Conservation (phyloP, 139 green algal species). For the Coccomyxa sp. region DNA sequence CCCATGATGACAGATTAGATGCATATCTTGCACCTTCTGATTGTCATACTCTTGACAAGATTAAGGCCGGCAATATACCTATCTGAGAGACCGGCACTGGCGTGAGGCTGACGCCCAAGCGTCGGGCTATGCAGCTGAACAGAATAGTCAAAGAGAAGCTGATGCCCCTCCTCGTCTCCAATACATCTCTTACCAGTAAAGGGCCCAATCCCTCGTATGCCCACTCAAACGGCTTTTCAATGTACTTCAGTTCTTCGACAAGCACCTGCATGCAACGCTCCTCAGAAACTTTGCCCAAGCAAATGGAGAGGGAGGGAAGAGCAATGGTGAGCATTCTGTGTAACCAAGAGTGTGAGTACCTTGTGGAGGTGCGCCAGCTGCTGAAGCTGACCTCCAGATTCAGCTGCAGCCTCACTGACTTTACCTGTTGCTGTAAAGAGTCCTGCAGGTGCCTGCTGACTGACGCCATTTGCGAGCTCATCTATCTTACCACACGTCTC, state of each 20-base stretch:
- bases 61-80: not conserved
- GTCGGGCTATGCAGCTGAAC: slow-evolving; percentile 26
- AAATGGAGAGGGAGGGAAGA: not conserved
- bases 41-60: not conserved
- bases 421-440: too few species aligned
- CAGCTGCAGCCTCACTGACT: not conserved
- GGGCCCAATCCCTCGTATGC: slow-evolving; percentile 69
- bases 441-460: too few species aligned
- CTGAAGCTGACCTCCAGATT: not conserved
- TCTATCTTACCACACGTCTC: too few species aligned
- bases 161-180: slow-evolving; percentile 30
- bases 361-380: not conserved
- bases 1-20: too few species aligned
- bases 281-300: not conserved
- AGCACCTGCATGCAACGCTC: slow-evolving; percentile 15
- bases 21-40: too few species aligned
- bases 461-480: too few species aligned
- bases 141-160: slow-evolving; percentile 35
- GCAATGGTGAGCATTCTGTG: too few species aligned
- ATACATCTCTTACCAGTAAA: slow-evolving; percentile 40
- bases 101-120: slow-evolving; percentile 33
- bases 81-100: not conserved
- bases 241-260: slow-evolving; percentile 13
- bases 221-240: slow-evolving; percentile 67
- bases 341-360: not conserved